phyloP scores from a whole-genome alignment of 2,329 filamentous ascomycete genomes.

The Cordyceps militaris region DNA sequence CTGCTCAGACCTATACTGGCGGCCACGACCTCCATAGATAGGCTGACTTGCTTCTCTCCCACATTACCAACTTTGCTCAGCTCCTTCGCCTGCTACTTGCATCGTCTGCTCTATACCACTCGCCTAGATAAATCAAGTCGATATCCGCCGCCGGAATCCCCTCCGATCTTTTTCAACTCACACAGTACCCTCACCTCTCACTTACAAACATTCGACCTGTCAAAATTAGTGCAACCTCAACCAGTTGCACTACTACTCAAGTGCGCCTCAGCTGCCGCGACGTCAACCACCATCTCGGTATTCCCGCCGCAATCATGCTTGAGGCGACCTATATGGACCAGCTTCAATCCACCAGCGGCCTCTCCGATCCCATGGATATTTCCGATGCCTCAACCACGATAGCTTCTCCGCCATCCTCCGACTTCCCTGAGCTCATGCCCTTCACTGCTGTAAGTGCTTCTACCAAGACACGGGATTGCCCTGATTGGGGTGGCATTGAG shows the following conservation, averaged over 20 bases:
- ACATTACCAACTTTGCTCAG: neutral
- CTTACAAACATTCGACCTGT: neutral
- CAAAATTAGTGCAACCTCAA: neutral
- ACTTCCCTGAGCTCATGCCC: slow-evolving; percentile 4
- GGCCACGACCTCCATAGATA: neutral
- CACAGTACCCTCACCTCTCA: neutral
- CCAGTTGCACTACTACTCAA: neutral
- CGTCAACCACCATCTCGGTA: neutral
- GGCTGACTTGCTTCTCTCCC: neutral
- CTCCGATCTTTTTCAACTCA: neutral
- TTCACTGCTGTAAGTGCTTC: slow-evolving; percentile 1
- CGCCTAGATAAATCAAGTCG: neutral
- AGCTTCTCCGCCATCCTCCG: neutral
- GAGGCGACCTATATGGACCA: slow-evolving; percentile 4
- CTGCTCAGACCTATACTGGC: slow-evolving; percentile 2
- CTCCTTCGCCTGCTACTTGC: neutral
- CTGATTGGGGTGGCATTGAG: neutral
- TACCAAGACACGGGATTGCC: neutral
- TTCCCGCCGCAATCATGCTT: neutral
- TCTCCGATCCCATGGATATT: neutral
- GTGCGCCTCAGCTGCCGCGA: neutral
- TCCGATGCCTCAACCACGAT: neutral
- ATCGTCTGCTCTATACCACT: neutral
- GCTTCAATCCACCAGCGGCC: neutral
- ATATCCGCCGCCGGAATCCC: neutral